Evolutionary conservation across 1,139 yeast species (phyloP), one percentile per base, ranked within the genome.

Genomic region (Entelexis sorbosivorans): DNA sequence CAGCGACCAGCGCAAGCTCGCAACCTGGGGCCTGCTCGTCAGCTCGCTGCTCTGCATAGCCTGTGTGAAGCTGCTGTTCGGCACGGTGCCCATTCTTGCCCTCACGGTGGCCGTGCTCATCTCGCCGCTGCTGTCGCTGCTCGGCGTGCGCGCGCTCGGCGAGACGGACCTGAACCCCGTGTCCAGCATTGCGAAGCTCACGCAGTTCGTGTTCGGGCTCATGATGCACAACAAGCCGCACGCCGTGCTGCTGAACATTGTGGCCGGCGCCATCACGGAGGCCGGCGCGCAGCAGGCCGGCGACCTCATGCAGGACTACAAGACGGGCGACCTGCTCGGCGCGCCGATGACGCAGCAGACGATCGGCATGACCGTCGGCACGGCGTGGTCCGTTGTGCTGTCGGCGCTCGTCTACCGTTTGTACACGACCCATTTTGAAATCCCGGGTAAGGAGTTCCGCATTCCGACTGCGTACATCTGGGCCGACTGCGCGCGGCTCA

Each of bases 211-310:
- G 5, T 87, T 91, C 68, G 96, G 96, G 0, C 74, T 89, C 5
- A 74, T 88, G n/a, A 95, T 96, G 1, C 72, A 73, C 16, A 67
- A 73, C 46, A 84, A 82, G 56, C 94, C 95, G 1, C 88, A 93
- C 1, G 78, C 86, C 16, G 84, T 91, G 4, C 70, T 91, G 38
- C 80, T 88, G 48, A 91, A 91, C 64, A 71, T 91, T 51, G 82
- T 91, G 2, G 96, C 97, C 3, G 98, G 98, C 16, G 97, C 96
- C 8, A 81, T 91, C 33, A 94, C 97, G 0, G 98, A 91, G 68
- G 97, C 98, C 0, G 97, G 98, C 8, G 96, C 98, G 2, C 97
- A 91, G 67, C 98, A 91, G 67, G 96, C 97, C 0, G 98, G 98
- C 16, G 98, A 91, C 68, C 72, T 91, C 63, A 86, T 89, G 95